Evolutionary conservation across 176 grass and related monocot genomes (phyloP).

Genomic region (Stipa capillata): DNA sequence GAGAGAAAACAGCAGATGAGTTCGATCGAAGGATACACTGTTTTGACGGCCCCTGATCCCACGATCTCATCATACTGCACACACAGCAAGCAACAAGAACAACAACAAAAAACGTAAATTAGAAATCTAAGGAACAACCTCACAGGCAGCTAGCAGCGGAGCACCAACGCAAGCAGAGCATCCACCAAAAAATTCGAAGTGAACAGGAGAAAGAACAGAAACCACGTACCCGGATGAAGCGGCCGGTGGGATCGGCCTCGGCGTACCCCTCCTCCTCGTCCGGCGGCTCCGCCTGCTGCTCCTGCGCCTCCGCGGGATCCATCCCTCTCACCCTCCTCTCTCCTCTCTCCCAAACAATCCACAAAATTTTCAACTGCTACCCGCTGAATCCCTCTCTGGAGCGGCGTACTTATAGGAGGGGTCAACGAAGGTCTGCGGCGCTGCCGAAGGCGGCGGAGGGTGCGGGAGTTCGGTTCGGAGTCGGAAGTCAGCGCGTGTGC

Average conservation of each 20-base stretch:
- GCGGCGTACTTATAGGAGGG: background rate
- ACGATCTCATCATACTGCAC: constrained; percentile 40
- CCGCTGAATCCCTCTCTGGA: background rate
- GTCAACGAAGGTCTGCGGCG: background rate
- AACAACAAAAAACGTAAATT: background rate
- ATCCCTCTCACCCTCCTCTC: background rate
- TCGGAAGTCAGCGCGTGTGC: background rate
- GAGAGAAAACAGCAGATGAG: background rate
- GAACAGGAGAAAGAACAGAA: background rate
- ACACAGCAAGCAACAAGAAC: background rate
- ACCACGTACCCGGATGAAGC: constrained; percentile 45
- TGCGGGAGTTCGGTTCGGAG: background rate
- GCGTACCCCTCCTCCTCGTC: constrained; percentile 37
- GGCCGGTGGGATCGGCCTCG: constrained; percentile 42
- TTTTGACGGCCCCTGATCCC: constrained; percentile 39
- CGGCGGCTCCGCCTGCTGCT: constrained; percentile 25
- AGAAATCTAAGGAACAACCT: background rate
- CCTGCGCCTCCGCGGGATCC: constrained; percentile 23
- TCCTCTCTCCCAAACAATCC: background rate
- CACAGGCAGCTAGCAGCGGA: background rate
- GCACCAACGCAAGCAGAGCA: too few species aligned
- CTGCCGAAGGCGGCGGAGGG: background rate
- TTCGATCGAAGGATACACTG: constrained; percentile 37
- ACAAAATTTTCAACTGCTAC: background rate
- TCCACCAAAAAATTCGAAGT: background rate